Base-by-base conservation (phyloP, 805 yeast species). In the Sugiyamaella lignohabitans region DNA sequence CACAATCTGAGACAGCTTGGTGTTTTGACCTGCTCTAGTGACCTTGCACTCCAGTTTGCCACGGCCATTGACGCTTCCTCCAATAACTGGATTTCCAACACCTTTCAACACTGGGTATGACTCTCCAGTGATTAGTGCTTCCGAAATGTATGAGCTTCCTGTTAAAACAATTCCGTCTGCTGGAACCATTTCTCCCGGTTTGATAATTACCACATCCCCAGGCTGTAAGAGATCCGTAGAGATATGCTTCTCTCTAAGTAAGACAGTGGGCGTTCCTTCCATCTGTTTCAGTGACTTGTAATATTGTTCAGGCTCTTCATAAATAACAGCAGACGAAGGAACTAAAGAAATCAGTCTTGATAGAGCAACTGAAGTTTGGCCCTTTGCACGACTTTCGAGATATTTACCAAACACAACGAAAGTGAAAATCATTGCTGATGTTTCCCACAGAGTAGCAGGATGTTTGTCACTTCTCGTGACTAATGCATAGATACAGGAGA, bases 61-160 rank as follows among this genome's bases (percentile, higher is more conserved):
- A 1, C 82, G 71, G 0, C 93, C 87, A 62, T 94, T 93, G 38
- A 91, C 77, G 1, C 97, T 83, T 0, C 99, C 99, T 11, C 96
- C 97, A 60, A 85, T 79, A 1, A 93, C 84, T 2, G 56, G 51
- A 30, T 82, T 82, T 2, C 87, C 88, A 1, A 56, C 56, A 2
- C 44, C 58, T 58, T 91, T 93, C 36, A 68, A 63, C 0, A 89
- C 80, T 1, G 96, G 89, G 35, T 77, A 60, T 0, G 95, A 78
- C 65, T 93, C 98, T 42, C 99, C 99, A 0, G 98, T 91, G 47
- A 93, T 70, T 20, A 89, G 67, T 2, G 96, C 82, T 65, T 93
- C 99, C 59, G 89, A 91, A 27, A 87, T 74, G 58, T 85, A 95
- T 0, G 96, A 76, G 47, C 75, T 76, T 5, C 98, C 98, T 53